Evolutionary conservation across 1,284 basidiomycete species (phyloP).

Genomic region (Ustilago nuda): DNA sequence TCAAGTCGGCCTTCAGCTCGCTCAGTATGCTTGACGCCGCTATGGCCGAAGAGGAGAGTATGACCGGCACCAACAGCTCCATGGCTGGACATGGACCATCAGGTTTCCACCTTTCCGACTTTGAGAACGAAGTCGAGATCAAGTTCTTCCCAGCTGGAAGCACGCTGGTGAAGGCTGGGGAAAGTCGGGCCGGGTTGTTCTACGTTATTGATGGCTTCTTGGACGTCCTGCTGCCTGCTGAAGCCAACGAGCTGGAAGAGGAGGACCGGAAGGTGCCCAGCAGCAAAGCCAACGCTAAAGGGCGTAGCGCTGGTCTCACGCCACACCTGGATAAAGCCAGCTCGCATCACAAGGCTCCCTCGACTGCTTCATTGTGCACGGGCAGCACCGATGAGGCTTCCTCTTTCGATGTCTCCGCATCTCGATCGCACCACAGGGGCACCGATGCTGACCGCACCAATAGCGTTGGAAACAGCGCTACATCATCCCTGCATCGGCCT

Average conservation of each 20-base stretch:
- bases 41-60: conserved; percentile 57
- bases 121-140: conserved; percentile 97
- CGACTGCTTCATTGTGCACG: conserved; percentile 20
- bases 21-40: conserved; percentile 76
- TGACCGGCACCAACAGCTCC: conserved; percentile 53
- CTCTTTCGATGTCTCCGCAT: conserved; percentile 7
- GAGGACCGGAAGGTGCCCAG: conserved; percentile 23
- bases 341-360: conserved; percentile 12
- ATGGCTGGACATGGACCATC: conserved; percentile 43
- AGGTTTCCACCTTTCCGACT: conserved; percentile 70
- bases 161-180: conserved; percentile 87
- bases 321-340: conserved; percentile 5
- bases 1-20: conserved; percentile 84
- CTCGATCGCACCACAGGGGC: conserved; percentile 22
- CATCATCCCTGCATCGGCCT: conserved; percentile 20
- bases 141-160: conserved; percentile 90
- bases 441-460: conserved; percentile 21
- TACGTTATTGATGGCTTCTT: conserved; percentile 98
- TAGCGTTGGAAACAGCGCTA: conserved; percentile 4
- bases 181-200: conserved; percentile 90
- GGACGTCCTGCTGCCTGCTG: conserved; percentile 83
- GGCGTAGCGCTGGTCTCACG: not conserved
- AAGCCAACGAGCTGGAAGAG: conserved; percentile 66
- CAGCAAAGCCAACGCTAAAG: conserved; percentile 8
- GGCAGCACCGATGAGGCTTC: conserved; percentile 15